phyloP scores from a whole-genome alignment of 805 yeast species.

The Candida jianshihensis region DNA sequence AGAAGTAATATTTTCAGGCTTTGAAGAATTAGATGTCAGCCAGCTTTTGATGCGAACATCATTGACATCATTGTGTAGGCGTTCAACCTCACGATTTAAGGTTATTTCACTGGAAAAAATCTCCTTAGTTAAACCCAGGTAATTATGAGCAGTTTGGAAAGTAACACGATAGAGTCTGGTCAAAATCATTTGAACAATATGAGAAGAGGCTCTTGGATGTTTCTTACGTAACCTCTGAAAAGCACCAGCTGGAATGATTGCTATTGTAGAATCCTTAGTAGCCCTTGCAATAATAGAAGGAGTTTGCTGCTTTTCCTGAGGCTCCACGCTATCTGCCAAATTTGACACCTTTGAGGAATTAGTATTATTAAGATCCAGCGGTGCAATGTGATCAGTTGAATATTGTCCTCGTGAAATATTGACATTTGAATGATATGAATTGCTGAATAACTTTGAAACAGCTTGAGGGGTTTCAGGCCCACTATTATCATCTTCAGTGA shows the following conservation, averaged over 20 bases:
- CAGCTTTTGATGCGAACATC: not conserved
- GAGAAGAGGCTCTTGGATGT: conserved; percentile 87
- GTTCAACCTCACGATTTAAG: conserved; percentile 39
- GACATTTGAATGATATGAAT: not conserved
- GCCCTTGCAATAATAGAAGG: conserved; percentile 65
- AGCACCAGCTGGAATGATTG: conserved; percentile 83
- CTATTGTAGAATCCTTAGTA: conserved; percentile 68
- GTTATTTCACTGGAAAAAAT: conserved; percentile 68
- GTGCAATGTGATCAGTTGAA: conserved; percentile 11
- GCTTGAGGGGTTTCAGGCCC: conserved; percentile 1
- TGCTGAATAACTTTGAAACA: not conserved
- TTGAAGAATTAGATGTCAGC: too few species aligned
- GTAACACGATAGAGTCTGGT: conserved; percentile 86
- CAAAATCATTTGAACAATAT: conserved; percentile 87
- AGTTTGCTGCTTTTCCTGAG: conserved; percentile 9
- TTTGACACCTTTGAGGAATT: not conserved
- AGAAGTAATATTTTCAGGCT: not conserved
- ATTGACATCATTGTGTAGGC: not conserved
- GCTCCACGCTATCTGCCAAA: too few species aligned
- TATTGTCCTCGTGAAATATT: not conserved
- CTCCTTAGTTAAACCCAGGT: conserved; percentile 78
- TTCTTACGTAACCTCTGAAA: conserved; percentile 64
- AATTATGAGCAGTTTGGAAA: conserved; percentile 81
- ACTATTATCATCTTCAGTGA: conserved; percentile 39
- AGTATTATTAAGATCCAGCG: conserved; percentile 12